Evolutionary conservation across 495 filamentous ascomycete species (phyloP).

Genomic region (Saxispiralis lemnorum): DNA sequence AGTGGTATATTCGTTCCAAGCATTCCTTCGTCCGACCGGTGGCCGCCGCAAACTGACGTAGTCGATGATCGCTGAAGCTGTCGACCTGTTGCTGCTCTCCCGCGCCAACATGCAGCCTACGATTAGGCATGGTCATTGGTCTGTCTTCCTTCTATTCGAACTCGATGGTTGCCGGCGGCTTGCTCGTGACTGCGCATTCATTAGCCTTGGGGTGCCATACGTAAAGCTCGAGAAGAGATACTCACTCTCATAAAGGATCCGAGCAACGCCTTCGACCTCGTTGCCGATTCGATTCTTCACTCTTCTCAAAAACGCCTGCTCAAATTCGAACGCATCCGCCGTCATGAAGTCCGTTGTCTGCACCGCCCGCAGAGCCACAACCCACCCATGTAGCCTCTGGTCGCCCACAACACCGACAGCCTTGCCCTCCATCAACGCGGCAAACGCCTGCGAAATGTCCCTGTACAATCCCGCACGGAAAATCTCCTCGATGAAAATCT

Average conservation of each 20-base stretch:
- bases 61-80: too few relatives aligned
- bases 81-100: too few relatives aligned
- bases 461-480: conserved; percentile 66
- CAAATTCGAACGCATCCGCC: conserved; percentile 50
- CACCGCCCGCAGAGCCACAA: conserved; percentile 54
- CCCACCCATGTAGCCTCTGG: conserved; percentile 41
- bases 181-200: conserved; percentile 41
- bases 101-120: too few relatives aligned
- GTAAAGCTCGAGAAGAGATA: neutral
- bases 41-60: neutral
- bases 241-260: conserved; percentile 40
- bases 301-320: conserved; percentile 46
- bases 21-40: neutral
- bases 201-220: conserved; percentile 10
- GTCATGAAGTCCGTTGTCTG: conserved; percentile 74
- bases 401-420: conserved; percentile 74
- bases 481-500: conserved; percentile 81
- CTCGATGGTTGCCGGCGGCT: conserved; percentile 66
- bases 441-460: conserved; percentile 68
- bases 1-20: neutral
- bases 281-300: conserved; percentile 65
- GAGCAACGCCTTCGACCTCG: conserved; percentile 58
- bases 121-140: too few relatives aligned
- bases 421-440: conserved; percentile 50
- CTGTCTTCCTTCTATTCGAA: conserved; percentile 46